A percentile compares a stretch with the other conserved stretches of the same genome.
These are phyloP conservation scores for Tulasnella sp. DNA, from an alignment of 768 basidiomycete species.

Conservation along the genomic window DNA sequence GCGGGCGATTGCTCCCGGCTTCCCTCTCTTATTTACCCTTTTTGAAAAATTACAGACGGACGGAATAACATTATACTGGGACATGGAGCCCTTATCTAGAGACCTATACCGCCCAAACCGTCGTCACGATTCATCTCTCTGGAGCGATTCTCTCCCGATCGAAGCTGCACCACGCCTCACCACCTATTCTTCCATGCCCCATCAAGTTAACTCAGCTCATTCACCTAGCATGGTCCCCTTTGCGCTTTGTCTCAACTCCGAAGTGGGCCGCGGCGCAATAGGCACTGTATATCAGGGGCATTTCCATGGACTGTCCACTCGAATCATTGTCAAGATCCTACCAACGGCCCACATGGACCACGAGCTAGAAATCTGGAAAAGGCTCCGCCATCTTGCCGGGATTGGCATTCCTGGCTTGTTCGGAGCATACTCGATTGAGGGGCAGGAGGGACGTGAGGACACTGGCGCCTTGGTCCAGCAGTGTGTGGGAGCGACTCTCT, in stretches of 20 bases:
- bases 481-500: background rate
- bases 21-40: background rate
- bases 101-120: background rate
- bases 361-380: background rate
- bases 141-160: background rate
- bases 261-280: background rate
- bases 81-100: background rate
- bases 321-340: background rate
- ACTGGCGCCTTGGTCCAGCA: background rate
- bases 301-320: background rate
- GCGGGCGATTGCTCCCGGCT: background rate
- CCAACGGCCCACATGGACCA: background rate
- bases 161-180: background rate
- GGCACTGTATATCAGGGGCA: background rate
- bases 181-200: background rate
- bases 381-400: background rate
- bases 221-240: background rate
- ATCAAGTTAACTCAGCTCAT: background rate
- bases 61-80: background rate
- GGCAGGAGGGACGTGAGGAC: background rate
- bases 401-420: background rate
- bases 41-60: background rate
- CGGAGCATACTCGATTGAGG: background rate
- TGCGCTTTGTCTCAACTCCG: background rate
- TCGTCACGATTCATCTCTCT: background rate